Base-by-base conservation (phyloP, 2,329 filamentous ascomycete species). In the Whalleya microplaca region DNA sequence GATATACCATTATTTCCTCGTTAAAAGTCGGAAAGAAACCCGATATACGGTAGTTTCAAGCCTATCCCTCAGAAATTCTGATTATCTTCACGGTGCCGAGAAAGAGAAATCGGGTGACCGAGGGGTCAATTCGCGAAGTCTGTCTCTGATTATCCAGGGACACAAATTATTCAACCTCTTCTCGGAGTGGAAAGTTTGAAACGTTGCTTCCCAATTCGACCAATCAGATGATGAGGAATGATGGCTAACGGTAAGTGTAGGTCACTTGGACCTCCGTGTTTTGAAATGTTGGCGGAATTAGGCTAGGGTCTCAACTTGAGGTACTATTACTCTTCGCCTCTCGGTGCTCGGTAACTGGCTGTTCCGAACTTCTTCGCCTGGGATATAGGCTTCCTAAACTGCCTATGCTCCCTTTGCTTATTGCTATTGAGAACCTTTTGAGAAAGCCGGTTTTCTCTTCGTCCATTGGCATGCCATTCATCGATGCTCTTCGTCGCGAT, bases 341-440 rank as follows among this genome's bases (percentile, higher is more conserved):
- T 8, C 58, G 57, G 45, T 67, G 66, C 29, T 70, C 64, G 18
- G 55, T 52, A n/a, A 47, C 53, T n/a, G 61, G 43, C 23, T 47
- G 55, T 14, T 67, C 60, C 5, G 65, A 64, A 41, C 53, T 53
- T 52, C 51, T 64, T 55, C 64, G 58, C 12, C 57, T 55, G 10
- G 51, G 56, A 41, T 44, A 44, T 9, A 52, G 32, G 23, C 56
- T 60, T 3, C 59, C 55, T 58, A n/a, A n/a, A n/a, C n/a, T n/a
- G n/a, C n/a, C n/a, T n/a, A 52, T 41, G 23, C 56, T 60, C 5
- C 59, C 55, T 58, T 64, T 67, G 18, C 52, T 56, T 37, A 69
- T 46, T 9, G 52, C 65, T 19, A 64, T 50, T 3, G 66, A 68
- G 3, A 70, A 45, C 44, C 61, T 67, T 51, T 65, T 67, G 27